Conservation (phyloP, 208 protist species). For the Crithidia brevicula region DNA sequence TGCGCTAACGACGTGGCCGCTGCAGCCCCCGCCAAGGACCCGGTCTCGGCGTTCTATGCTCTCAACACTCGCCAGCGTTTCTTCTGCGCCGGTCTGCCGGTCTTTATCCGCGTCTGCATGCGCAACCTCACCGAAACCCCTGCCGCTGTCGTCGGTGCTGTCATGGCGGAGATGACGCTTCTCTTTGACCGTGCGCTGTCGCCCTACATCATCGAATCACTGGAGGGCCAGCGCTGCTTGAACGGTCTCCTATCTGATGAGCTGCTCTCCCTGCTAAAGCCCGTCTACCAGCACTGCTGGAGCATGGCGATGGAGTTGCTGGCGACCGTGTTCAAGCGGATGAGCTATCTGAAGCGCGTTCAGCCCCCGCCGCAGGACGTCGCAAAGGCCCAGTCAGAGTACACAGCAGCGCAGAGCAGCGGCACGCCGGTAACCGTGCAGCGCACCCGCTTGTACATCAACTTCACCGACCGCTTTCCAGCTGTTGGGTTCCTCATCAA, state of each 20-base stretch:
- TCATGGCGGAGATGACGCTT: slow-evolving; percentile 54
- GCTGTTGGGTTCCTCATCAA: slow-evolving; percentile 70
- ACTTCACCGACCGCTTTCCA: slow-evolving; percentile 70
- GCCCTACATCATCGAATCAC: slow-evolving; percentile 82
- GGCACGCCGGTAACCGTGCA: background rate
- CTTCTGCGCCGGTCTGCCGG: slow-evolving; percentile 47
- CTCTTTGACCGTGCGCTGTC: slow-evolving; percentile 75
- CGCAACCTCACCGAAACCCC: slow-evolving; percentile 69
- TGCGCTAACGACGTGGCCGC: slow-evolving; percentile 9
- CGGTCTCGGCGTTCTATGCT: slow-evolving; percentile 13
- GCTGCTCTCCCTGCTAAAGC: slow-evolving; percentile 77
- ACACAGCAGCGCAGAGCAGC: background rate
- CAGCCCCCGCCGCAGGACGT: slow-evolving; percentile 32
- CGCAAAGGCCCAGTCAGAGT: slow-evolving; percentile 18
- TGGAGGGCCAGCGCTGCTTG: slow-evolving; percentile 69
- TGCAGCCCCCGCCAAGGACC: slow-evolving; percentile 21
- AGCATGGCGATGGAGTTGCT: slow-evolving; percentile 66
- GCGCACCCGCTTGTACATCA: slow-evolving; percentile 27
- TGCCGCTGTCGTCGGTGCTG: slow-evolving; percentile 42
- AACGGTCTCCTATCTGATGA: slow-evolving; percentile 69
- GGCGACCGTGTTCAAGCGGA: slow-evolving; percentile 56
- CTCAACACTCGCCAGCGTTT: slow-evolving; percentile 37
- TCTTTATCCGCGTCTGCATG: slow-evolving; percentile 69
- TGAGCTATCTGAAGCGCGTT: slow-evolving; percentile 84
- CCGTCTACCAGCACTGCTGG: slow-evolving; percentile 79